Evolutionary conservation across 2,329 filamentous ascomycete genomes (phyloP).

Genomic region (Apiospora rasikravindrae): DNA sequence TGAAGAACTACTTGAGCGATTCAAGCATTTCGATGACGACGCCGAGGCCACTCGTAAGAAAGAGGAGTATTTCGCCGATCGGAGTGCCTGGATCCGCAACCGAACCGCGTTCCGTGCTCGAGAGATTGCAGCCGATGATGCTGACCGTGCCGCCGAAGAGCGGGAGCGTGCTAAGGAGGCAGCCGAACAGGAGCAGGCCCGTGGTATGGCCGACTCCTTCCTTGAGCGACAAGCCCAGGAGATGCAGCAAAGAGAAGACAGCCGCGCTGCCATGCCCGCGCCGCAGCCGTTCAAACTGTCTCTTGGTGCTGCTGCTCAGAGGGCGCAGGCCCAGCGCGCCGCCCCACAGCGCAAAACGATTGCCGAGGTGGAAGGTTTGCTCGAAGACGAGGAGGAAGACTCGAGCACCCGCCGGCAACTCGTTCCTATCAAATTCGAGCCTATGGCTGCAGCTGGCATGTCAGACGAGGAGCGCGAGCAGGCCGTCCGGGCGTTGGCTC

Average conservation of each 20-base stretch:
- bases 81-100: slow-evolving; percentile 82
- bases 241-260: slow-evolving; percentile 57
- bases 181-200: slow-evolving; percentile 76
- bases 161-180: slow-evolving; percentile 73
- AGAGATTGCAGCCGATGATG: slow-evolving; percentile 80
- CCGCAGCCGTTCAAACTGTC: slow-evolving; percentile 91
- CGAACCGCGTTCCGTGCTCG: slow-evolving; percentile 74
- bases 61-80: slow-evolving; percentile 87
- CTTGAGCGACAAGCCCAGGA: slow-evolving; percentile 83
- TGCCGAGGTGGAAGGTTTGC: slow-evolving; percentile 89
- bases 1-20: slow-evolving; percentile 71
- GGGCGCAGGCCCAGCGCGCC: slow-evolving; percentile 60
- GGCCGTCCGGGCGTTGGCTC: slow-evolving; percentile 80
- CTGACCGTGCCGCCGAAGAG: slow-evolving; percentile 79
- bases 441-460: slow-evolving; percentile 69
- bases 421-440: slow-evolving; percentile 82
- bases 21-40: slow-evolving; percentile 89
- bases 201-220: slow-evolving; percentile 89
- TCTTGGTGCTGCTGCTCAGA: slow-evolving; percentile 86
- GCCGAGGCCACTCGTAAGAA: slow-evolving; percentile 74
- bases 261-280: slow-evolving; percentile 48
- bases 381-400: slow-evolving; percentile 93
- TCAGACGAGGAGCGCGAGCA: slow-evolving; percentile 87
- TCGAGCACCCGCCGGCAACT: slow-evolving; percentile 73
- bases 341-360: slow-evolving; percentile 75